phyloP scores from a whole-genome alignment of 164 flowering plant genomes.

The Amborella trichopoda region DNA sequence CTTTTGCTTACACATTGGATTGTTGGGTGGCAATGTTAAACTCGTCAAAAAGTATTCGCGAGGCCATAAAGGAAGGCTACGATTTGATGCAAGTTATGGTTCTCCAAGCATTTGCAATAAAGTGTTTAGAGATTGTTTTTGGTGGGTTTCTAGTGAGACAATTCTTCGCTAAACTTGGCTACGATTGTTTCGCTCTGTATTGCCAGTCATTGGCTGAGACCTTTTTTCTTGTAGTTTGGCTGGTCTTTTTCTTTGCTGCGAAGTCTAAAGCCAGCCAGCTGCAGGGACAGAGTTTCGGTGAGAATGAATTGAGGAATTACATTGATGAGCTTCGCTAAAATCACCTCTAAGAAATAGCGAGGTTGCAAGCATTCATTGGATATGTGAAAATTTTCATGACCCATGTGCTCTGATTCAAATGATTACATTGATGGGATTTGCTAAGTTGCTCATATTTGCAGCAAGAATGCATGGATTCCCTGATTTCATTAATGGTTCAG shows the following conservation, averaged over 20 bases:
- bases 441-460: no score
- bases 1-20: constrained; percentile 63
- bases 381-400: no score
- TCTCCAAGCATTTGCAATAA: constrained; percentile 56
- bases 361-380: background rate
- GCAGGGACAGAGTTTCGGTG: constrained; percentile 58
- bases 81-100: constrained; percentile 56
- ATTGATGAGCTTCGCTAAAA: constrained; percentile 49
- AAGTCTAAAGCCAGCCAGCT: constrained; percentile 28
- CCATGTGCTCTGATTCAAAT: background rate
- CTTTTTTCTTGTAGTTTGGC: constrained; percentile 89
- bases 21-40: constrained; percentile 84
- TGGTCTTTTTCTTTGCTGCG: constrained; percentile 64
- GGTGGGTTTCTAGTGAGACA: constrained; percentile 55
- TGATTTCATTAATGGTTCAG: no score
- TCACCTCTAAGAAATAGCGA: background rate
- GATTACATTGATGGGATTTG: no score
- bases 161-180: constrained; percentile 31
- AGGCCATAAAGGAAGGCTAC: constrained; percentile 78
- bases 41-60: constrained; percentile 59
- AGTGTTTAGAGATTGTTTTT: constrained; percentile 53
- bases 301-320: constrained; percentile 62
- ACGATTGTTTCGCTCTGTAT: constrained; percentile 32
- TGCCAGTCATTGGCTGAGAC: constrained; percentile 70
- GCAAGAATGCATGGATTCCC: no score